Percentiles rank a stretch among this genome's conserved stretches.
phyloP scores from a whole-genome alignment of 441 rosid species.

The Lepidium campestre region DNA sequence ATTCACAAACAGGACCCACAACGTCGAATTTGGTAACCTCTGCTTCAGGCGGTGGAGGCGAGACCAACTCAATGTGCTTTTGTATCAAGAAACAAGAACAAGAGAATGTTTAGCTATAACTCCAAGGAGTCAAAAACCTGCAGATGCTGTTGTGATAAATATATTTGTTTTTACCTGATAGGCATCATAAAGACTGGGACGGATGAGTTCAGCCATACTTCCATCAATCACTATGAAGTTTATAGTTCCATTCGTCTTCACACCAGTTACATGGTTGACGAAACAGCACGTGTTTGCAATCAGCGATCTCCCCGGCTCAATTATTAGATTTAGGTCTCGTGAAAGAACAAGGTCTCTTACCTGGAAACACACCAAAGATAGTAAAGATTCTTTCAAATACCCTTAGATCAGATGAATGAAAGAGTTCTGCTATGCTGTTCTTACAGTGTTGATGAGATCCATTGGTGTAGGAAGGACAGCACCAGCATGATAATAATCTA shows the following conservation, averaged over 20 bases:
- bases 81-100: constrained; percentile 13
- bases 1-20: constrained; percentile 97
- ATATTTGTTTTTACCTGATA: constrained; percentile 61
- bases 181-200: constrained; percentile 96
- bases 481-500: constrained; percentile 84
- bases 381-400: neutral
- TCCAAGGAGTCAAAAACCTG: neutral
- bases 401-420: neutral
- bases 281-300: constrained; percentile 95
- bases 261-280: constrained; percentile 91
- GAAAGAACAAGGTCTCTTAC: constrained; percentile 85
- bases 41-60: constrained; percentile 59
- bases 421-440: constrained; percentile 18
- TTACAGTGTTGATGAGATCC: constrained; percentile 93
- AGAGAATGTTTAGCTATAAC: neutral
- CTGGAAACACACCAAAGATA: constrained; percentile 27
- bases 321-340: constrained; percentile 70
- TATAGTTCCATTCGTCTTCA: constrained; percentile 91
- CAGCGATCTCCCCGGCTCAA: constrained; percentile 97
- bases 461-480: constrained; percentile 88
- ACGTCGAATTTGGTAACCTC: constrained; percentile 77
- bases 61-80: constrained; percentile 91
- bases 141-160: neutral
- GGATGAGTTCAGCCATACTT: constrained; percentile 98
- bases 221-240: constrained; percentile 91